phyloP scores from a whole-genome alignment of 2,329 filamentous ascomycete genomes.

The Calonectria pauciramosa region DNA sequence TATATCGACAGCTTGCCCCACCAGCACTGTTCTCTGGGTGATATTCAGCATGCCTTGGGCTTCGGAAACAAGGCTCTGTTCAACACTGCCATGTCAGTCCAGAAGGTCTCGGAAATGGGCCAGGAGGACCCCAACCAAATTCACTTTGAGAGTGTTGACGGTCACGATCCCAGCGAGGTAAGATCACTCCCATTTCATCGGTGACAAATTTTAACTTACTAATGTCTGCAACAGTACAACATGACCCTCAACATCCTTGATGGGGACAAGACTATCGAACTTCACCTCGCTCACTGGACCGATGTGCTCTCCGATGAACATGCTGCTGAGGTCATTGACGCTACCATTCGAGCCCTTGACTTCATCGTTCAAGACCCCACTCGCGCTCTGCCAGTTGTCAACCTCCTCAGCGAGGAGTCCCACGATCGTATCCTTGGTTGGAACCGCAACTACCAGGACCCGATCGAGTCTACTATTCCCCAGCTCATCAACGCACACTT shows the following conservation, averaged over 20 bases:
- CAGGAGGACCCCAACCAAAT: not conserved
- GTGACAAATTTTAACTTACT: not conserved
- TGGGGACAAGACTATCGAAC: not conserved
- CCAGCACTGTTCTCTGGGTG: slow-evolving; percentile 4
- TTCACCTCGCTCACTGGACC: not conserved
- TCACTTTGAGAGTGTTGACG: not conserved
- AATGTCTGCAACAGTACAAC: not conserved
- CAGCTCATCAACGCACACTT: slow-evolving; percentile 7
- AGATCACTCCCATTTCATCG: not conserved
- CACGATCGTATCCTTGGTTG: not conserved
- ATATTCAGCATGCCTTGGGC: slow-evolving; percentile 5
- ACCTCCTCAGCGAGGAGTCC: not conserved
- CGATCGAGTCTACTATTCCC: not conserved
- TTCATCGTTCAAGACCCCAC: not conserved
- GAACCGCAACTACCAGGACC: not conserved
- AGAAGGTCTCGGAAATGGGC: not conserved
- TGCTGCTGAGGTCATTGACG: not conserved
- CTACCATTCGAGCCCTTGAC: not conserved
- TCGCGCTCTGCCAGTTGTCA: not conserved
- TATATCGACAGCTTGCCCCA: slow-evolving; percentile 6
- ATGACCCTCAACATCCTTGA: slow-evolving; percentile 7
- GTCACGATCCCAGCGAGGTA: not conserved
- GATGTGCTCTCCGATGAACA: not conserved
- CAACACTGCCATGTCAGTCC: slow-evolving; percentile 12
- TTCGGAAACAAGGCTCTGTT: slow-evolving; percentile 8